A percentile compares a stretch with the other conserved stretches of the same genome.
These are phyloP conservation scores for Populus simonii DNA, from an alignment of 345 rosid species.

Conservation along the genomic window DNA sequence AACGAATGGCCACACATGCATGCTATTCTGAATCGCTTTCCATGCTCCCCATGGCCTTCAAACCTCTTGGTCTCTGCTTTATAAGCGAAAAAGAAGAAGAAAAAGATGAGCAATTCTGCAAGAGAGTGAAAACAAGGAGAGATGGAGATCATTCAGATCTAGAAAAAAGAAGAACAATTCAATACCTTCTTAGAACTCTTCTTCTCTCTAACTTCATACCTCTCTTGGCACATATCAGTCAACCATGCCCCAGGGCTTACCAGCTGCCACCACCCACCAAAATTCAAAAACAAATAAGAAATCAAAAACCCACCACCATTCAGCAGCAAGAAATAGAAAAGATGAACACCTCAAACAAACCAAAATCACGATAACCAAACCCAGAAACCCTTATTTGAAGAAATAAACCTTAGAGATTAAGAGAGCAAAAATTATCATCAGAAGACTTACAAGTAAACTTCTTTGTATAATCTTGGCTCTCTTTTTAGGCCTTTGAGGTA, in stretches of 20 bases:
- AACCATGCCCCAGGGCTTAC: conserved; percentile 82
- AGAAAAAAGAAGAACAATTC: background rate
- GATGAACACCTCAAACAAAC: background rate
- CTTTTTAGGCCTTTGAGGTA: conserved; percentile 72
- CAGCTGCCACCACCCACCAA: conserved; percentile 44
- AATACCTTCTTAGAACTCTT: conserved; percentile 67
- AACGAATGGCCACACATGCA: background rate
- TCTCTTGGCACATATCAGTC: conserved; percentile 75
- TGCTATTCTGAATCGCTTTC: conserved; percentile 64
- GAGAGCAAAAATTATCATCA: background rate
- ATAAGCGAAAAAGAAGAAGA: background rate
- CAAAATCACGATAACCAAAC: conserved; percentile 9
- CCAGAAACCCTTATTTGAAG: background rate
- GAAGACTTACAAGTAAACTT: conserved; percentile 55
- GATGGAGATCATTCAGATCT: background rate
- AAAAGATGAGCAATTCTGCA: background rate
- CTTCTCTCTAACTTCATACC: conserved; percentile 77
- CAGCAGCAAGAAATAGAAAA: background rate
- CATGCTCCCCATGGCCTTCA: conserved; percentile 73
- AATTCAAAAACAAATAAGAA: background rate
- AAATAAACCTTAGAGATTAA: background rate
- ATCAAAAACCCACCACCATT: background rate
- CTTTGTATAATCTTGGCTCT: conserved; percentile 67
- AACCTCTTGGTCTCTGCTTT: conserved; percentile 71
- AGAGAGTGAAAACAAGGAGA: background rate